Conservation (phyloP, 805 yeast genomes). For the Myxozyma nipponensis region DNA sequence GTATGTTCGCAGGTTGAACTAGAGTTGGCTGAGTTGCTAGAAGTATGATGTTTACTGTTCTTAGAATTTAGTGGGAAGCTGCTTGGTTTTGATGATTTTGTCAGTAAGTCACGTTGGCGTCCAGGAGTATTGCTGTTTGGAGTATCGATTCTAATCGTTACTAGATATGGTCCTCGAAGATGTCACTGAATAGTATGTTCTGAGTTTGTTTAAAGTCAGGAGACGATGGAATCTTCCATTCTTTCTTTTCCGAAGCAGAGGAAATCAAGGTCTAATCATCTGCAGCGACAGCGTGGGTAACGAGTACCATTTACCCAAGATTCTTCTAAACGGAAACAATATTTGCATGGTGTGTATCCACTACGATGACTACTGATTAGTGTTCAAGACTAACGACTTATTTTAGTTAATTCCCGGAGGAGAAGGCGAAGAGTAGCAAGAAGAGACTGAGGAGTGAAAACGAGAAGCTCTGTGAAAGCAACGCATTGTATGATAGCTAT, state of each 20-base stretch:
- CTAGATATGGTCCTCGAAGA: conserved; percentile 77
- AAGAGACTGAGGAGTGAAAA: too few species aligned
- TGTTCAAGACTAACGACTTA: background rate
- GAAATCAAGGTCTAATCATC: conserved; percentile 3
- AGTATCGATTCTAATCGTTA: too few species aligned
- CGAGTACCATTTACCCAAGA: conserved; percentile 43
- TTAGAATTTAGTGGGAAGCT: conserved; percentile 81
- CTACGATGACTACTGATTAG: background rate
- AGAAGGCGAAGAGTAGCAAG: too few species aligned
- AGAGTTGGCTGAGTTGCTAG: background rate
- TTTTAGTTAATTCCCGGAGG: conserved; percentile 28
- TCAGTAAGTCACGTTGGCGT: conserved; percentile 43
- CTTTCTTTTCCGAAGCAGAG: background rate
- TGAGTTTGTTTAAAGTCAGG: background rate
- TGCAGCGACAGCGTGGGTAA: conserved; percentile 43
- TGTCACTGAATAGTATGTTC: conserved; percentile 54
- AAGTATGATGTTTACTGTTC: conserved; percentile 30
- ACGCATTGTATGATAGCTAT: too few species aligned
- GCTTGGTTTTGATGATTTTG: conserved; percentile 92
- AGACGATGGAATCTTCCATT: too few species aligned
- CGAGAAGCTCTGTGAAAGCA: too few species aligned
- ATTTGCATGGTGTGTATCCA: conserved; percentile 38
- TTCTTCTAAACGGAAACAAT: conserved; percentile 41
- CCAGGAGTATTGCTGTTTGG: background rate
- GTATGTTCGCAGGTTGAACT: conserved; percentile 27